phyloP scores from a whole-genome alignment of 306 rosid species.

The Argentina anserina region DNA sequence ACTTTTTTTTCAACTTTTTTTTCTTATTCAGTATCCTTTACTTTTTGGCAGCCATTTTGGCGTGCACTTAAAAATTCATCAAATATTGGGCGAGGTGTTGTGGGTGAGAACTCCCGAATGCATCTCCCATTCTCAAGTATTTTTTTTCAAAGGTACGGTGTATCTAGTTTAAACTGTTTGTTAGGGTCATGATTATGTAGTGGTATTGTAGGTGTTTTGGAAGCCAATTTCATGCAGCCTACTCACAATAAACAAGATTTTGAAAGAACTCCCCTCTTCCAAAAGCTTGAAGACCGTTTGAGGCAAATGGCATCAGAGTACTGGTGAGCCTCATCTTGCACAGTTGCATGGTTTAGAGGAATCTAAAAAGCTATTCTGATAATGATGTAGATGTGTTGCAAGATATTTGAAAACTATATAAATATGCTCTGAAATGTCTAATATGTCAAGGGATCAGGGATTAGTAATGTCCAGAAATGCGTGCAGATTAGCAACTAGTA shows the following conservation, averaged over 20 bases:
- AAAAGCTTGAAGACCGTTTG: conserved; percentile 79
- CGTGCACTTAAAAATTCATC: conserved; percentile 43
- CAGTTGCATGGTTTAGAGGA: neutral
- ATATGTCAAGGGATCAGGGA: neutral
- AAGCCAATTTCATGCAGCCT: conserved; percentile 81
- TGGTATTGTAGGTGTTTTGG: conserved; percentile 56
- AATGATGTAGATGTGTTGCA: neutral
- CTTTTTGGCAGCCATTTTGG: conserved; percentile 79
- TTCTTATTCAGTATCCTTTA: neutral
- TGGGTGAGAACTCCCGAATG: conserved; percentile 56
- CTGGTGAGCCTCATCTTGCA: conserved; percentile 46
- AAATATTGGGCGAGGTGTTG: conserved; percentile 75
- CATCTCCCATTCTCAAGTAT: neutral
- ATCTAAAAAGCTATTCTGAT: neutral
- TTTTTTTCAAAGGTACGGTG: conserved; percentile 9
- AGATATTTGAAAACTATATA: neutral
- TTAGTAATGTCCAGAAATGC: neutral
- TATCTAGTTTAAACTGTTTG: neutral
- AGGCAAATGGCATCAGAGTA: conserved; percentile 78
- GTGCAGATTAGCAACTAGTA: neutral
- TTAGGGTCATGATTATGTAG: neutral
- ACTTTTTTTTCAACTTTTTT: neutral
- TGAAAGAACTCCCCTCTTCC: conserved; percentile 78
- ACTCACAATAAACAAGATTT: conserved; percentile 94
- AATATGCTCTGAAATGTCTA: neutral